Conservation (phyloP, 805 yeast species). For the Saccharomycopsis fodiens region DNA sequence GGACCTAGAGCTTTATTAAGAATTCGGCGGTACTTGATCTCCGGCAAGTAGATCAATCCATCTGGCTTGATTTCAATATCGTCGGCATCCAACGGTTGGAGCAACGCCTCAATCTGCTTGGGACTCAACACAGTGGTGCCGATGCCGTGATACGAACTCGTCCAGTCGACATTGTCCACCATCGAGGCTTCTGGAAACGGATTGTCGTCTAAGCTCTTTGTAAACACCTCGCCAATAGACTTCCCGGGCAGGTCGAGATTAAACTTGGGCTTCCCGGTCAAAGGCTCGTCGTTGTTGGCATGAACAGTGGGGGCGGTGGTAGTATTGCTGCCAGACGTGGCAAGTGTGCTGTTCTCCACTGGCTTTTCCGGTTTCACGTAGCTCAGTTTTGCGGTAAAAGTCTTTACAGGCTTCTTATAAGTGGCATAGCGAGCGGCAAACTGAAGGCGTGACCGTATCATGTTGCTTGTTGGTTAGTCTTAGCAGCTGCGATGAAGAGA, state of each 20-base stretch:
- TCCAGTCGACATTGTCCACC: slow-evolving; percentile 50
- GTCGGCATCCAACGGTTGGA: slow-evolving; percentile 51
- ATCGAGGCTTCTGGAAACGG: not conserved
- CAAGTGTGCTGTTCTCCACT: not conserved
- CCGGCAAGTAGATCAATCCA: slow-evolving; percentile 86
- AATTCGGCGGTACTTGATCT: slow-evolving; percentile 87
- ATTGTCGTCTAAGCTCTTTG: not conserved
- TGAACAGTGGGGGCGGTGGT: not conserved
- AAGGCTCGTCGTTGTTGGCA: not conserved
- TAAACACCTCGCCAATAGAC: not conserved
- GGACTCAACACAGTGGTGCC: slow-evolving; percentile 70
- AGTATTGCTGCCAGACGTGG: not conserved
- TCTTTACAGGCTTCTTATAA: not conserved
- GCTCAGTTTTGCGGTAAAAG: not conserved
- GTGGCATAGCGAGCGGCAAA: not conserved
- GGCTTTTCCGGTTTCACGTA: not conserved
- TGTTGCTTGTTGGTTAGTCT: no score
- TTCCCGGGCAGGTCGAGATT: not conserved
- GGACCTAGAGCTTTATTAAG: slow-evolving; percentile 92
- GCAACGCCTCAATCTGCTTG: slow-evolving; percentile 50
- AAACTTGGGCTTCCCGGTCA: not conserved
- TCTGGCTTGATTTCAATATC: slow-evolving; percentile 96
- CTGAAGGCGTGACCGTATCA: no score
- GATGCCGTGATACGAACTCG: slow-evolving; percentile 78
- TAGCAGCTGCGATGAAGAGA: no score